Evolutionary conservation across 2,329 filamentous ascomycete species (phyloP), one percentile per base, ranked within the genome.

Genomic region (Exophiala sideris): DNA sequence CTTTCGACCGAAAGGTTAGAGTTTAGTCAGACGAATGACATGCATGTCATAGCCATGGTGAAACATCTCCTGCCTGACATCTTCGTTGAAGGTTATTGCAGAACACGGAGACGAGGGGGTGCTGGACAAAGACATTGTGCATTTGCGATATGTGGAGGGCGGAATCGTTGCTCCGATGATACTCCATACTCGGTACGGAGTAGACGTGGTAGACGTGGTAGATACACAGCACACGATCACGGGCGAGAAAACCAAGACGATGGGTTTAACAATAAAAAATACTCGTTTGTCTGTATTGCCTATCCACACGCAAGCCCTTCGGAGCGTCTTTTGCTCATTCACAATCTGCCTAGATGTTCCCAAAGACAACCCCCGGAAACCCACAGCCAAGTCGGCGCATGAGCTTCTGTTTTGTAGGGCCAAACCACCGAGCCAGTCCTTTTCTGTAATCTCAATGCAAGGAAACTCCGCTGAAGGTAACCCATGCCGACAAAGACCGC

Each of bases 301-400:
- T 61, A 61, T 61, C 59, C 59, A 61, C 56, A 57, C 59, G 56
- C 59, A 60, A 59, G 45, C 56, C 48, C 52, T 42, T 34, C 12
- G 38, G 50, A 57, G 54, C 53, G 33, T 40, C 57, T 47, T 50
- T 61, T 53, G 59, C 53, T 58, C 56, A 45, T 20, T 55, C 45
- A 54, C 58, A 61, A 54, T 54, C 52, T 61, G 48, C 55, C 41
- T 59, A 61, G 53, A 61, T 58, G 44, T 54, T 56, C 57, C 59
- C 56, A 53, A 55, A 55, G 38, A 55, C 52, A 47, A 56, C 54
- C 44, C 48, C 46, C 45, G 49, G 44, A 48, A 36, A 48, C 50
- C 45, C 39, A 35, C 45, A 40, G 38, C 32, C 51, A 34, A 56
- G 52, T 45, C 16, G 38, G 49, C 55, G 48, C 54, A 45, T 24